Evolutionary conservation across 805 yeast genomes (phyloP).

Genomic region (Priceomyces carsonii): DNA sequence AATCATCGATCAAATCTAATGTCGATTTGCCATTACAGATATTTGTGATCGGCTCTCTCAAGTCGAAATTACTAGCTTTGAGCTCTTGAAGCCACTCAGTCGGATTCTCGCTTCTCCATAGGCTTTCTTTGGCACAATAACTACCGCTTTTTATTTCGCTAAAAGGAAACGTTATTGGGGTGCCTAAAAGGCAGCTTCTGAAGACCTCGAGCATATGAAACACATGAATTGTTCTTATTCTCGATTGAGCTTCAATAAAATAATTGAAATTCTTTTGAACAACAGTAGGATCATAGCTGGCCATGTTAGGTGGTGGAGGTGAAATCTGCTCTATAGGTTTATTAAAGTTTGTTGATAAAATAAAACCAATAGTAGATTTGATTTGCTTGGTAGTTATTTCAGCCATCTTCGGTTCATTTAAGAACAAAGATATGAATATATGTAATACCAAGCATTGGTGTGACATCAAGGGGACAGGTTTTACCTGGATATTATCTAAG

Average conservation of each 20-base stretch:
- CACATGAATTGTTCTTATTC: constrained; percentile 54
- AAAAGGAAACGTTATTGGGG: constrained; percentile 38
- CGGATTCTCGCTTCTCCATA: constrained; percentile 57
- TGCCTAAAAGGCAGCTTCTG: constrained; percentile 46
- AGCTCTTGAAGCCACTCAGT: constrained; percentile 50
- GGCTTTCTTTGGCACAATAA: constrained; percentile 57
- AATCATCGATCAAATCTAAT: constrained; percentile 45
- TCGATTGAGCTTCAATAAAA: constrained; percentile 54
- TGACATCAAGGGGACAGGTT: constrained; percentile 57
- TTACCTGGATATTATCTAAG: constrained; percentile 46
- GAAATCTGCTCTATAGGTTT: constrained; percentile 47
- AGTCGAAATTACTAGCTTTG: constrained; percentile 4
- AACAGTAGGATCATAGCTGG: constrained; percentile 21
- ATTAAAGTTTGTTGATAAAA: constrained; percentile 53
- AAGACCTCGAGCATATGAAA: constrained; percentile 52
- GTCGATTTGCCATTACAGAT: constrained; percentile 57
- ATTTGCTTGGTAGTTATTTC: constrained; percentile 54
- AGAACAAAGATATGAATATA: constrained; percentile 56
- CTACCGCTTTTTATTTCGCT: constrained; percentile 61
- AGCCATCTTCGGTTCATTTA: constrained; percentile 52
- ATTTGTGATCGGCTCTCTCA: constrained; percentile 39
- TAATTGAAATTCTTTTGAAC: constrained; percentile 49
- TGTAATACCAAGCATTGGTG: constrained; percentile 58
- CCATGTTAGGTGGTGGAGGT: constrained; percentile 38
- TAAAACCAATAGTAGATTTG: constrained; percentile 54